Base-by-base conservation (phyloP, 164 flowering plant genomes). In the Vitis rupestris region DNA sequence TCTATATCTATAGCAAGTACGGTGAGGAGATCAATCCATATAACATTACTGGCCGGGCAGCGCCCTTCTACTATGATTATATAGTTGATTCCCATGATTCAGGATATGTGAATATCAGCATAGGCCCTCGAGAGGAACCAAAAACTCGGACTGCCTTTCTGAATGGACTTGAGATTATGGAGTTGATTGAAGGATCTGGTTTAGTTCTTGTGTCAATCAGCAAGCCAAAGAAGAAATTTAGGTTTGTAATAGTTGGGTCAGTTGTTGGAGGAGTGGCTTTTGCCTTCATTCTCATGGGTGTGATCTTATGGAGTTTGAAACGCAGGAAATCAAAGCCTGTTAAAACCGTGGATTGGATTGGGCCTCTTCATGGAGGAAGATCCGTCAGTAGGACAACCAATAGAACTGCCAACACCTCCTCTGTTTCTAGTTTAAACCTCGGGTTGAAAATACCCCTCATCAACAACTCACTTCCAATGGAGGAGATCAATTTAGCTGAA, bases 391-490 rank as follows among this genome's bases (percentile, higher is more conserved):
- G 56, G 61, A 16, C n/a, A 6, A 49, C 67, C 7, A 74, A 69
- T 2, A 65, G 63, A 19, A 61, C 66, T 14, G 51, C 51, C 2
- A 61, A 52, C 10, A 68, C 61, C 6, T 71, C 80, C 10, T 70
- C 61, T 19, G 9, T 75, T 60, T 68, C 71, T 8, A 74, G 69
- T 37, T 16, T 79, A 2, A 69, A 76, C 57, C 76, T 79, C 1
- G 81, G 76, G 6, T 58, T 82, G 31, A 79, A 66, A 71, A 51
- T 77, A 30, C 60, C 81, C 31, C 55, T 79, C 1, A 50, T 65
- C 15, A 52, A 14, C 58, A 8, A 3, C 31, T 8, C 8, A 14
- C 23, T 9, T 2, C 68, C 47, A 10, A n/a, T 9, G 47, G 51
- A 51, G 23, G 37, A 65, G 19, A 52, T 9, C 3, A 65, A 51